Base-by-base conservation (phyloP, 2,329 filamentous ascomycete genomes). In the Cryphonectria carpinicola region DNA sequence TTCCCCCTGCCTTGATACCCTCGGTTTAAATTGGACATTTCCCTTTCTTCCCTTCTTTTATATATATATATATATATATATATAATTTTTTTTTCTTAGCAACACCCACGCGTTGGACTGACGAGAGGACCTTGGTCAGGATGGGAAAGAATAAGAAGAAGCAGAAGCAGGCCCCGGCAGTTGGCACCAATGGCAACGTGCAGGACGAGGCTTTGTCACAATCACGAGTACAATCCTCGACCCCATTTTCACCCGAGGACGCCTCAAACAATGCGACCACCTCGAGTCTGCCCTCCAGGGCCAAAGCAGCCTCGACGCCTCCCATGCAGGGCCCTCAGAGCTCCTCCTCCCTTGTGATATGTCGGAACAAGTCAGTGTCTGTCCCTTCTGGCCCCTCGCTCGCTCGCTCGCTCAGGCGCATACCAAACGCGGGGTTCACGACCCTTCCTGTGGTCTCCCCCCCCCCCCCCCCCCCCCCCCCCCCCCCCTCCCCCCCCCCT, bases 341-440 rank as follows among this genome's bases (percentile, higher is more conserved):
- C 56, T 81, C 81, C 65, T 85, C 87, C 73, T 82, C 86, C 56
- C 81, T 90, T 60, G 86, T 88, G 66, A 89, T 89, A 73, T 90
- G 88, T 82, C 88, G 90, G 76, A 91, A 92, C 81, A 92, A 92
- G 89, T 91, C 85, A 78, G 87, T 86, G 75, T 13, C 22, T 7
- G 22, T 63, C 37, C 37, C 37, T 37, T 22, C 14, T 35, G 56
- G 28, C 28, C 56, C 54, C 28, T 28, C 28, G 28, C n/a, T n/a
- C n/a, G 28, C 28, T 25, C n/a, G 28, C 28, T 25, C 54, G 37
- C 35, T 28, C 61, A 19, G n/a, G 41, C 37, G 14, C 37, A 19
- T 19, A 46, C 25, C 41, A 6, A 19, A 11, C 41, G 63, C 43
- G 63, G 63, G 14, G 63, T 39, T 22, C 67, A 25, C 64, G n/a